phyloP scores from a whole-genome alignment of 2,329 filamentous ascomycete genomes.

The Xylaria sp. region DNA sequence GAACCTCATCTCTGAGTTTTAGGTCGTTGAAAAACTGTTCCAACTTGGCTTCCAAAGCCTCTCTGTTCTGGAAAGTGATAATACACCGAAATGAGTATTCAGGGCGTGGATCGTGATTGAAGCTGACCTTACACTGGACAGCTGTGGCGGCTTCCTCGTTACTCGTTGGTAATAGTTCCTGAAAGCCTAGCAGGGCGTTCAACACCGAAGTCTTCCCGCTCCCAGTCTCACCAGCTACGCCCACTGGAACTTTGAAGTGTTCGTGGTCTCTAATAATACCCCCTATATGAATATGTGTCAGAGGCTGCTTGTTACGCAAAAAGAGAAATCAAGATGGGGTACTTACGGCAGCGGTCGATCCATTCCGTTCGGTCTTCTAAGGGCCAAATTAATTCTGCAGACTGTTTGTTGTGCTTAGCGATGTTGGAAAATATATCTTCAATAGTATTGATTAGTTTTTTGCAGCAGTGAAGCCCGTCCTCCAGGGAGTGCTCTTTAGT shows the following conservation, averaged over 20 bases:
- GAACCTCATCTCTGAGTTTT: too few species aligned
- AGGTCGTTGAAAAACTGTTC: slow-evolving; percentile 31
- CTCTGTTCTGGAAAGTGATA: slow-evolving; percentile 37
- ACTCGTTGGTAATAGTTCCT: slow-evolving; percentile 48
- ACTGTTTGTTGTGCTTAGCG: too few species aligned
- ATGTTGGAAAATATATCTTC: too few species aligned
- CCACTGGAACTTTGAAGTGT: slow-evolving; percentile 41
- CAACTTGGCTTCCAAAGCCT: slow-evolving; percentile 37
- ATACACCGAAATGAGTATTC: slow-evolving; percentile 40
- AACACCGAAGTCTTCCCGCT: slow-evolving; percentile 46
- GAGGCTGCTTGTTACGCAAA: too few species aligned
- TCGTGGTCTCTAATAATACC: slow-evolving; percentile 19
- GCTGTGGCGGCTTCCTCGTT: slow-evolving; percentile 49
- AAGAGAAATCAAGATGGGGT: too few species aligned
- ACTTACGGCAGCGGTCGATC: too few species aligned
- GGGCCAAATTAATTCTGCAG: too few species aligned
- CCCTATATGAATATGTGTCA: too few species aligned
- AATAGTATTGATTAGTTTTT: too few species aligned
- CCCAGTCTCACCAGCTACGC: slow-evolving; percentile 45
- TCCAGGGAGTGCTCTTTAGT: too few species aligned
- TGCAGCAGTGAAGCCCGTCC: too few species aligned
- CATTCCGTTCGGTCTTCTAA: too few species aligned
- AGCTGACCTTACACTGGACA: slow-evolving; percentile 43
- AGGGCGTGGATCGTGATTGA: slow-evolving; percentile 42
- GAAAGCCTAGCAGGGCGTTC: slow-evolving; percentile 41